Evolutionary conservation across 2,329 filamentous ascomycete species (phyloP).

Genomic region (Macrophomina pseudophaseolina): DNA sequence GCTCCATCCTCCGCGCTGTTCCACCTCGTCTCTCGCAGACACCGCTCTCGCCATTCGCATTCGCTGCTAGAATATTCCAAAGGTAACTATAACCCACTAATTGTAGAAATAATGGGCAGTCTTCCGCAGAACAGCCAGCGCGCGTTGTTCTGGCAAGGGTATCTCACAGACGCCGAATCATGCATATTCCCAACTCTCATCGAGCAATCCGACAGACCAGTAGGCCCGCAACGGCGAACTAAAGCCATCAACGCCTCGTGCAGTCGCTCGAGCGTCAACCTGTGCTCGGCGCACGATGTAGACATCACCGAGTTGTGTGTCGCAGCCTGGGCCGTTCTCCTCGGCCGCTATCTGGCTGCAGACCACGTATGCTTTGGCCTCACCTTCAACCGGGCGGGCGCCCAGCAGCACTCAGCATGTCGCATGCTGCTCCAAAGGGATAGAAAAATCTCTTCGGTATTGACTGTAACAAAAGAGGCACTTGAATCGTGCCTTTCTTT

Average conservation of each 20-base stretch:
- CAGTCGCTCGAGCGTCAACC: neutral
- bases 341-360: constrained; percentile 13
- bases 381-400: neutral
- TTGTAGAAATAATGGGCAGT: constrained; percentile 15
- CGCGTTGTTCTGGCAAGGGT: constrained; percentile 5
- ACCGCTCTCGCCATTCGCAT: neutral
- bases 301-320: neutral
- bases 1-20: neutral
- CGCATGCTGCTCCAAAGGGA: constrained; percentile 1
- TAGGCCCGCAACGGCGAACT: neutral
- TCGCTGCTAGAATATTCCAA: neutral
- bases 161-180: constrained; percentile 7
- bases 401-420: constrained; percentile 1
- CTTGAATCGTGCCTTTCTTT: constrained; percentile 3
- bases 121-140: constrained; percentile 16
- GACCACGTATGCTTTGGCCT: constrained; percentile 12
- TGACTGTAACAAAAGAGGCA: neutral
- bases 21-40: neutral
- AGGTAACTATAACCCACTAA: constrained; percentile 17
- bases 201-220: constrained; percentile 2
- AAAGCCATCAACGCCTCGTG: neutral
- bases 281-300: neutral
- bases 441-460: neutral
- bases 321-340: constrained; percentile 8
- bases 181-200: constrained; percentile 15